phyloP scores from a whole-genome alignment of 208 protist species.

The Strigomonas culicis region DNA sequence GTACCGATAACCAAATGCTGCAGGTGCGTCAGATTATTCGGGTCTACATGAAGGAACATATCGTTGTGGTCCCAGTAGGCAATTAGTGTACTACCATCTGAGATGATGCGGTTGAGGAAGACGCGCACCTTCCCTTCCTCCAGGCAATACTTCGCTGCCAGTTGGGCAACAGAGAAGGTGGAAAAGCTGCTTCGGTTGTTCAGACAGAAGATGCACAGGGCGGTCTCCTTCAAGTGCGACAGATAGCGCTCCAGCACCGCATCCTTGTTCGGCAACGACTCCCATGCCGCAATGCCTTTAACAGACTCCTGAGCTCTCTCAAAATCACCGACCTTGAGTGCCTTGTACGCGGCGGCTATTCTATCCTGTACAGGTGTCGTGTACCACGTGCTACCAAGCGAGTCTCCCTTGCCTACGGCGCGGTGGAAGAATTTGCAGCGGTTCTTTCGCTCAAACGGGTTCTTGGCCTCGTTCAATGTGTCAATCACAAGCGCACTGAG shows the following conservation, averaged over 20 bases:
- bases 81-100: constrained; percentile 62
- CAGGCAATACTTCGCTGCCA: constrained; percentile 79
- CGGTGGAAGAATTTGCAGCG: constrained; percentile 72
- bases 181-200: constrained; percentile 74
- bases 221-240: constrained; percentile 61
- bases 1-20: constrained; percentile 80
- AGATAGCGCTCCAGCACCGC: constrained; percentile 42
- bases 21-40: constrained; percentile 74
- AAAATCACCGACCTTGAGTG: constrained; percentile 73
- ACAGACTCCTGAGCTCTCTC: constrained; percentile 48
- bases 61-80: constrained; percentile 87
- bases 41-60: constrained; percentile 72
- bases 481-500: constrained; percentile 75
- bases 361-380: constrained; percentile 64
- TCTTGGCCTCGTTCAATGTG: constrained; percentile 69
- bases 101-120: constrained; percentile 68
- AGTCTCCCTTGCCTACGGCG: constrained; percentile 37
- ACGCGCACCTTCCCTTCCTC: constrained; percentile 50
- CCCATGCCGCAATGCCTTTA: constrained; percentile 57
- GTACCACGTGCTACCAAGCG: constrained; percentile 46
- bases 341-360: constrained; percentile 56
- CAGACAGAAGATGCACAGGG: constrained; percentile 77
- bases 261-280: constrained; percentile 49
- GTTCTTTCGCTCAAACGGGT: constrained; percentile 69
- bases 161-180: constrained; percentile 67